phyloP scores from a whole-genome alignment of 73 alveolate species.

The Paramecium caudatum region DNA sequence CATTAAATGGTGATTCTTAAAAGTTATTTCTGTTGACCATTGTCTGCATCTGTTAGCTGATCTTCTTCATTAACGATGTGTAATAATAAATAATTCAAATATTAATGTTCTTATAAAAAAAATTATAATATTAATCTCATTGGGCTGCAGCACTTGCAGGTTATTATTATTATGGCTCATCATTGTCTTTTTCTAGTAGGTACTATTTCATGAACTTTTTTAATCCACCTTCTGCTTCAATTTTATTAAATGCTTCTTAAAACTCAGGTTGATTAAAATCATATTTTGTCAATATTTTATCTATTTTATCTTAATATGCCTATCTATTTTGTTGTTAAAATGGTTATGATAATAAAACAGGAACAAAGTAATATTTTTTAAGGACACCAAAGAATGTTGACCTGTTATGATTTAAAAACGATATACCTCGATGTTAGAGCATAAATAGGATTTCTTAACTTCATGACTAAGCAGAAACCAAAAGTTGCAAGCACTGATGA shows the following conservation, averaged over 20 bases:
- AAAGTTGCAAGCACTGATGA: neutral
- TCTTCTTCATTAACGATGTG: slow-evolving; percentile 34
- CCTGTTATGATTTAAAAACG: neutral
- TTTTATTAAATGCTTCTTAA: neutral
- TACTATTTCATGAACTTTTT: neutral
- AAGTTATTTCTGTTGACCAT: neutral
- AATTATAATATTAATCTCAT: neutral
- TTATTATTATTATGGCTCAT: neutral
- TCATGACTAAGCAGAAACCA: neutral
- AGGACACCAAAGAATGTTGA: slow-evolving; percentile 12
- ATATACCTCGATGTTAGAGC: neutral
- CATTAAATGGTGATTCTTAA: neutral
- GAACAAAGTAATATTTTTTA: neutral
- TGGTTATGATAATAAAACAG: neutral
- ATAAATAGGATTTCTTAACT: neutral
- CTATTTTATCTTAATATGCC: neutral
- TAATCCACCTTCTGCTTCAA: neutral
- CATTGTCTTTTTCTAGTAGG: neutral
- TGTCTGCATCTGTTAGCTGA: neutral
- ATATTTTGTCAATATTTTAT: neutral
- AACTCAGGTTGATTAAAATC: neutral
- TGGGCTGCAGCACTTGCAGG: neutral
- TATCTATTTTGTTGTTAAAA: neutral
- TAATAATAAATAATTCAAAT: slow-evolving; percentile 16
- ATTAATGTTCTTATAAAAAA: neutral